Percentiles rank a stretch among this genome's conserved stretches.
Evolutionary conservation across 192 early-diverging fungal genomes (phyloP).

Genomic region (Umbelopsis ramanniana): DNA sequence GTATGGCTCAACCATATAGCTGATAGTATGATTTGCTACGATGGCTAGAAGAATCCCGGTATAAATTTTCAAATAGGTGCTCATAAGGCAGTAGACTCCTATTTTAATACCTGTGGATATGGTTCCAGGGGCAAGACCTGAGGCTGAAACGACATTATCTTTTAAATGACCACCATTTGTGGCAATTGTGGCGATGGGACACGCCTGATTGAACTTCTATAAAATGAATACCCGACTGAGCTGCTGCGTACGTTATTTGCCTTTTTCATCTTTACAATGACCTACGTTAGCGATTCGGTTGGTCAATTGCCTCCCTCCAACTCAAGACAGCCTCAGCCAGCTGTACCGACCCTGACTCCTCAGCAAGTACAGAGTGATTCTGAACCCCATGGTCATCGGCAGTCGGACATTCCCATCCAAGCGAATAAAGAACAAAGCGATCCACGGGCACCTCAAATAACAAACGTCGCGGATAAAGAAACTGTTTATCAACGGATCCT

Average conservation of each 20-base stretch:
- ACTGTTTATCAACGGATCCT: conserved; percentile 35
- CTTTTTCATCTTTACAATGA: background rate
- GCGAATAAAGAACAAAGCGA: background rate
- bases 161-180: background rate
- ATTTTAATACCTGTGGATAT: no score
- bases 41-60: no score
- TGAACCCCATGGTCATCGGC: background rate
- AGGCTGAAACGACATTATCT: background rate
- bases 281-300: background rate
- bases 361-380: background rate
- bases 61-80: no score
- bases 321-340: background rate
- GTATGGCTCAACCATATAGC: no score
- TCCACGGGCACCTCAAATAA: background rate
- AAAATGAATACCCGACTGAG: background rate
- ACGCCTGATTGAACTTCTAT: background rate
- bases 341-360: background rate
- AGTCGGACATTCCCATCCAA: background rate
- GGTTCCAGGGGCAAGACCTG: no score
- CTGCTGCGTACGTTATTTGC: background rate
- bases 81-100: no score
- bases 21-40: no score
- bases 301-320: background rate
- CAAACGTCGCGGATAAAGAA: conserved; percentile 25
- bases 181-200: background rate